phyloP scores from a whole-genome alignment of 306 rosid genomes.

The Phaseolus lunatus region DNA sequence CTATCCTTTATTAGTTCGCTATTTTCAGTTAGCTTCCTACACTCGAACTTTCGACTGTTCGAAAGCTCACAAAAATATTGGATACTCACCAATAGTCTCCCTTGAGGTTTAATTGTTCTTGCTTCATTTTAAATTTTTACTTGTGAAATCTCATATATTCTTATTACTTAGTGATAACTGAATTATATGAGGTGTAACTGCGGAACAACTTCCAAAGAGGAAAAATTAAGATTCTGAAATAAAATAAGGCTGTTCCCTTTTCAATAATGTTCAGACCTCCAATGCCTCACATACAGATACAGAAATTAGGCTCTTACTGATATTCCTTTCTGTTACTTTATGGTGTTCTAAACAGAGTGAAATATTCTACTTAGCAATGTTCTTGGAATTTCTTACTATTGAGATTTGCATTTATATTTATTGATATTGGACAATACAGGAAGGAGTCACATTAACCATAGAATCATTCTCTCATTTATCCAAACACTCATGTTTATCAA shows the following conservation, averaged over 20 bases:
- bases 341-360: slow-evolving; percentile 9
- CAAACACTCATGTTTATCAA: slow-evolving; percentile 56
- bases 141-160: background rate
- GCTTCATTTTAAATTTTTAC: slow-evolving; percentile 39
- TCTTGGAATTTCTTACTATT: slow-evolving; percentile 35
- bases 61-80: slow-evolving; percentile 71
- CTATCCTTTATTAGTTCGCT: slow-evolving; percentile 60
- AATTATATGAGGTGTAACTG: slow-evolving; percentile 26
- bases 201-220: slow-evolving; percentile 34
- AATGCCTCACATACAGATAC: slow-evolving; percentile 1
- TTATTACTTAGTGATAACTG: slow-evolving; percentile 31
- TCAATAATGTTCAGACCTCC: slow-evolving; percentile 16
- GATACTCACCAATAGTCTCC: slow-evolving; percentile 77
- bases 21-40: slow-evolving; percentile 64
- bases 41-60: slow-evolving; percentile 71
- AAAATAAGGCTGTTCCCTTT: slow-evolving; percentile 31
- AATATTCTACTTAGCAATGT: slow-evolving; percentile 23
- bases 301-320: background rate
- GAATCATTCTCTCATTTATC: slow-evolving; percentile 74
- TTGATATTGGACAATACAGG: slow-evolving; percentile 62
- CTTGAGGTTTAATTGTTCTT: slow-evolving; percentile 57
- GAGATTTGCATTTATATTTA: slow-evolving; percentile 37
- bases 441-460: slow-evolving; percentile 70
- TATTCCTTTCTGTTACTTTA: slow-evolving; percentile 32
- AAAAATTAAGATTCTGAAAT: slow-evolving; percentile 23